A percentile compares a stretch with the other conserved stretches of the same genome.
Conservation (phyloP, 257 asterid species). For the Jacaranda copaia region DNA sequence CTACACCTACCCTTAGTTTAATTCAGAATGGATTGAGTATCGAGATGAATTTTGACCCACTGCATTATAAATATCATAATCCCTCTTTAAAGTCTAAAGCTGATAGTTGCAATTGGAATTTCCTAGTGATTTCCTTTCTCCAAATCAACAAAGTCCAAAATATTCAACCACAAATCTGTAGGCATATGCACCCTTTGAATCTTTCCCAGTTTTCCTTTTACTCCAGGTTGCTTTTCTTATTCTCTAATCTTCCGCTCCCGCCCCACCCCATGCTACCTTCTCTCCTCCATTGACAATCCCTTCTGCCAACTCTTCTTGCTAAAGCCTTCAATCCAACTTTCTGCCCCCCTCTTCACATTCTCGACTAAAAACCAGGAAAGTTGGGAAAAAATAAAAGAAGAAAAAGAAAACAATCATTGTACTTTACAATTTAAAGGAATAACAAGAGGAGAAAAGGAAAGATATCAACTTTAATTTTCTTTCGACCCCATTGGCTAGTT, state of each 20-base stretch:
- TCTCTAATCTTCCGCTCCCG: conserved; percentile 23
- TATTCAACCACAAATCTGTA: too few relatives aligned
- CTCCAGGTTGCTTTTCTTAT: conserved; percentile 27
- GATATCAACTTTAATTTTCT: conserved; percentile 37
- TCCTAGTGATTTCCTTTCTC: too few relatives aligned
- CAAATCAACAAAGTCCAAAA: too few relatives aligned
- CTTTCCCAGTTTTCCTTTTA: neutral
- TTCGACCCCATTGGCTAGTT: neutral
- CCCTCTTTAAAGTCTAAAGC: too few relatives aligned
- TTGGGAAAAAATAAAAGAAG: conserved; percentile 2
- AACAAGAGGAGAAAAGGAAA: neutral
- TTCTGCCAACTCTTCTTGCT: conserved; percentile 33
- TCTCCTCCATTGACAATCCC: conserved; percentile 41
- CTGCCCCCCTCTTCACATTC: conserved; percentile 16
- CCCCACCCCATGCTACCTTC: conserved; percentile 16
- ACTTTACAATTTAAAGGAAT: conserved; percentile 19
- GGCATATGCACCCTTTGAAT: too few relatives aligned
- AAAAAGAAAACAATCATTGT: conserved; percentile 38
- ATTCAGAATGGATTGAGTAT: too few relatives aligned
- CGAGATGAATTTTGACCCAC: too few relatives aligned
- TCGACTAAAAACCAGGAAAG: neutral
- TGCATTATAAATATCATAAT: too few relatives aligned
- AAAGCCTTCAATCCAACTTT: neutral
- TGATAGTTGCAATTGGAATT: too few relatives aligned
- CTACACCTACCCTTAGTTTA: too few relatives aligned